Conservation (phyloP, 2,329 filamentous ascomycete species). For the Amauroascus niger region DNA sequence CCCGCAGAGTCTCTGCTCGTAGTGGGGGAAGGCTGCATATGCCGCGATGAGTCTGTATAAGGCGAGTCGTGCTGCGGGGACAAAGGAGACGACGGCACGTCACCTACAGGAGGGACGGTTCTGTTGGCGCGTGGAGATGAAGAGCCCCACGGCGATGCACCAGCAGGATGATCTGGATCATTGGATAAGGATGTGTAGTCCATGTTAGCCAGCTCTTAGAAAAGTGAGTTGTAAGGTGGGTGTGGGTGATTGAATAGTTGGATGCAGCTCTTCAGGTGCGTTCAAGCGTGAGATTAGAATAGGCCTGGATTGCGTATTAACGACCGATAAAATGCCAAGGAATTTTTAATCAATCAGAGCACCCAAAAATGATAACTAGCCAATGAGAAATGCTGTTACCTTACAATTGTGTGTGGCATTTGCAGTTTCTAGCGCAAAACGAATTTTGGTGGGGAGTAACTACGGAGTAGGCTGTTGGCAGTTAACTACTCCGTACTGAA, state of each 20-base stretch:
- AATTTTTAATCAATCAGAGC: too few species aligned
- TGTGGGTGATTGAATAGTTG: background rate
- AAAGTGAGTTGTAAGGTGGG: background rate
- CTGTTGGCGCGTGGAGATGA: slow-evolving; percentile 47
- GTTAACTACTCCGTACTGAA: too few species aligned
- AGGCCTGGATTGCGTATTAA: too few species aligned
- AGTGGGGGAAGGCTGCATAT: slow-evolving; percentile 13
- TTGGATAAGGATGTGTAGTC: slow-evolving; percentile 54
- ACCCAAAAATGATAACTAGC: too few species aligned
- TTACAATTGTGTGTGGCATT: too few species aligned
- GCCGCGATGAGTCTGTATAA: slow-evolving; percentile 21
- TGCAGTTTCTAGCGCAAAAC: too few species aligned
- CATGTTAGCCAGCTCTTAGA: slow-evolving; percentile 37
- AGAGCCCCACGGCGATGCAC: slow-evolving; percentile 54
- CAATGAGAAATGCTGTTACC: too few species aligned
- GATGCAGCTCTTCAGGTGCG: too few species aligned
- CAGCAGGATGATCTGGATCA: slow-evolving; percentile 50
- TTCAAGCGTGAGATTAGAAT: too few species aligned
- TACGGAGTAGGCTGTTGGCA: too few species aligned
- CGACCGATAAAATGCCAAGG: too few species aligned
- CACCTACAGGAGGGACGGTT: slow-evolving; percentile 31
- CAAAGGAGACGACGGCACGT: slow-evolving; percentile 36
- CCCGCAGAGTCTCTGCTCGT: slow-evolving; percentile 34
- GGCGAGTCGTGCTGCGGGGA: slow-evolving; percentile 31
- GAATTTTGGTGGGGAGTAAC: too few species aligned